Percentiles rank a stretch among this genome's conserved stretches.
Conservation (phyloP, 1,284 basidiomycete species). For the Microbotryum lychnidis-dioicae region DNA sequence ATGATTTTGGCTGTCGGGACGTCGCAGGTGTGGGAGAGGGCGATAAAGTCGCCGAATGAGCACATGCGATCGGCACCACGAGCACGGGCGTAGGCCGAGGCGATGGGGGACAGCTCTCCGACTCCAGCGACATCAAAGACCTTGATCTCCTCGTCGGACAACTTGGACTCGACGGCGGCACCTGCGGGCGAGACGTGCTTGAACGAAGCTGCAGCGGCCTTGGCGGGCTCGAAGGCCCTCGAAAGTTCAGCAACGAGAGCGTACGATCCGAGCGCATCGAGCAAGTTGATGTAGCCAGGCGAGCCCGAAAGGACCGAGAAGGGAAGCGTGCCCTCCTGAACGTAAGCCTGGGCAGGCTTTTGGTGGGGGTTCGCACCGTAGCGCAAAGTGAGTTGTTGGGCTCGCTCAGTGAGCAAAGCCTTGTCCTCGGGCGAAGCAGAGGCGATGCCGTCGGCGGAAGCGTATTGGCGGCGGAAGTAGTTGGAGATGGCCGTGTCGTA, state of each 20-base stretch:
- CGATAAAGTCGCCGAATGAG: conserved; percentile 98
- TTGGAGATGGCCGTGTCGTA: conserved; percentile 94
- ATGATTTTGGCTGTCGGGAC: conserved; percentile 91
- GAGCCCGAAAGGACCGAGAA: conserved; percentile 92
- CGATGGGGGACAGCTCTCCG: conserved; percentile 78
- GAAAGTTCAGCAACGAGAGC: conserved; percentile 92
- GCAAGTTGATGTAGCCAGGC: conserved; percentile 98
- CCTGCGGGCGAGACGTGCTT: conserved; percentile 99
- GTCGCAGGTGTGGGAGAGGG: conserved; percentile 85
- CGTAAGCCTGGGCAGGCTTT: conserved; percentile 95
- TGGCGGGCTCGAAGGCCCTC: conserved; percentile 52
- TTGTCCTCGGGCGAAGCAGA: conserved; percentile 51
- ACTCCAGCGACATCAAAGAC: conserved; percentile 96
- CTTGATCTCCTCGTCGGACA: conserved; percentile 78
- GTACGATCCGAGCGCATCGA: conserved; percentile 95
- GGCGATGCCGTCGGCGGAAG: conserved; percentile 57
- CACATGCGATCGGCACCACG: conserved; percentile 99
- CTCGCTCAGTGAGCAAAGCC: conserved; percentile 51
- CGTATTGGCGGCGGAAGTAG: conserved; percentile 96
- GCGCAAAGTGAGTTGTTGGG: conserved; percentile 77
- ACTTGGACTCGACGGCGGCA: conserved; percentile 79
- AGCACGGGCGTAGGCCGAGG: conserved; percentile 90
- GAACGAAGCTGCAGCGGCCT: conserved; percentile 97
- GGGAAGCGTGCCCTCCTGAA: conserved; percentile 78
- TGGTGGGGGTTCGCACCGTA: conserved; percentile 99